Percentiles rank a stretch among this genome's conserved stretches.
phyloP scores from a whole-genome alignment of 2,329 filamentous ascomycete genomes.

The Didymella pomorum region DNA sequence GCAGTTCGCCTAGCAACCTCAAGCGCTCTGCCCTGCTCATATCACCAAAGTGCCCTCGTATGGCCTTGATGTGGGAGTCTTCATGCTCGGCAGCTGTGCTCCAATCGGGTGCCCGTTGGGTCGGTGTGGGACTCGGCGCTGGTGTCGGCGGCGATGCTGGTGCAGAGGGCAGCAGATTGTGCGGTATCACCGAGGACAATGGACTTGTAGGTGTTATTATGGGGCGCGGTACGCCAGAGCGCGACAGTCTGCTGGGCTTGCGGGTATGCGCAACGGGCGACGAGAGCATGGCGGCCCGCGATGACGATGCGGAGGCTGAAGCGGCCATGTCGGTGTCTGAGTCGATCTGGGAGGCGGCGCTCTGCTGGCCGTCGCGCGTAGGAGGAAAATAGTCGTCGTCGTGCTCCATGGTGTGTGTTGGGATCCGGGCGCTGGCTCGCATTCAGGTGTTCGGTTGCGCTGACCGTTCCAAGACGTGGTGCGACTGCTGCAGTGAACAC shows the following conservation, averaged over 20 bases:
- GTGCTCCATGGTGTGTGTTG: slow-evolving; percentile 40
- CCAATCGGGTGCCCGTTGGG: slow-evolving; percentile 73
- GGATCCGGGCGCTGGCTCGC: slow-evolving; percentile 1
- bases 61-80: slow-evolving; percentile 80
- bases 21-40: slow-evolving; percentile 79
- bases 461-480: slow-evolving; percentile 15
- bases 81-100: slow-evolving; percentile 80
- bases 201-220: slow-evolving; percentile 62
- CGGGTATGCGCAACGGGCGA: slow-evolving; percentile 47
- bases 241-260: slow-evolving; percentile 52
- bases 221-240: slow-evolving; percentile 53
- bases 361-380: slow-evolving; percentile 32
- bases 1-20: slow-evolving; percentile 81
- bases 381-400: slow-evolving; percentile 46
- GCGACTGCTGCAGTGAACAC: slow-evolving; percentile 13
- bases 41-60: slow-evolving; percentile 80
- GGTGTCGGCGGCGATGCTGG: slow-evolving; percentile 73
- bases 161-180: slow-evolving; percentile 69
- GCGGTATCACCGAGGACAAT: slow-evolving; percentile 59
- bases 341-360: slow-evolving; percentile 36
- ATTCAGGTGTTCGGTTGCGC: slow-evolving; percentile 7
- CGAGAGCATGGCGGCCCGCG: slow-evolving; percentile 45
- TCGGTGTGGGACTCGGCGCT: slow-evolving; percentile 70
- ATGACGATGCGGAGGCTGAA: slow-evolving; percentile 45
- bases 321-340: slow-evolving; percentile 49